Evolutionary conservation across 2,329 filamentous ascomycete species (phyloP).

Genomic region (Aspergillus fijiensis): DNA sequence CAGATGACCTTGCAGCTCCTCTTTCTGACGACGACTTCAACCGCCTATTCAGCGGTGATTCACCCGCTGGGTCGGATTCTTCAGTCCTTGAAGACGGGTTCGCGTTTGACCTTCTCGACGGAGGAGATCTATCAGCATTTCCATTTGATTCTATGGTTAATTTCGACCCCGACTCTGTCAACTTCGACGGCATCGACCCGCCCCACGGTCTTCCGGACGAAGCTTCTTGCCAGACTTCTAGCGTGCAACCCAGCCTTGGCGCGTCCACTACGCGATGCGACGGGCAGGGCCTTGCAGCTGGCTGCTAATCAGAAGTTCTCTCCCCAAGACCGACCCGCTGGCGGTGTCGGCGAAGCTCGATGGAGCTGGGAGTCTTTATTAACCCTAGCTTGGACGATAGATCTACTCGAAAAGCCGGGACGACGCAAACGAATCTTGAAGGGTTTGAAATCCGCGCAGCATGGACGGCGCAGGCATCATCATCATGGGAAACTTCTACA

Average conservation of each 20-base stretch:
- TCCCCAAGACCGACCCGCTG: slow-evolving; percentile 35
- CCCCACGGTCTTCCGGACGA: slow-evolving; percentile 51
- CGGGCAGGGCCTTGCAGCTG: slow-evolving; percentile 54
- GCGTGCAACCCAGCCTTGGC: slow-evolving; percentile 55
- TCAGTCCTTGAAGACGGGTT: slow-evolving; percentile 73
- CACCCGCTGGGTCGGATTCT: slow-evolving; percentile 69
- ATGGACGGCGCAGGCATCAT: slow-evolving; percentile 31
- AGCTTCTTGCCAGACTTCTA: slow-evolving; percentile 51
- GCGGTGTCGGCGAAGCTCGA: slow-evolving; percentile 32
- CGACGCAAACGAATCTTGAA: slow-evolving; percentile 29
- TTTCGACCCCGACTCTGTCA: slow-evolving; percentile 53
- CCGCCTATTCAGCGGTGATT: slow-evolving; percentile 60
- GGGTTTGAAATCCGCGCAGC: slow-evolving; percentile 29
- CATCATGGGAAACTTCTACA: slow-evolving; percentile 32
- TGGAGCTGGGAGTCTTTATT: slow-evolving; percentile 47
- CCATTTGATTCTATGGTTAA: slow-evolving; percentile 56
- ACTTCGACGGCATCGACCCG: slow-evolving; percentile 44
- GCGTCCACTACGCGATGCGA: slow-evolving; percentile 55
- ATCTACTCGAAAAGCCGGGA: slow-evolving; percentile 43
- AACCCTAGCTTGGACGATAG: slow-evolving; percentile 48
- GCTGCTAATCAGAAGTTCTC: slow-evolving; percentile 46
- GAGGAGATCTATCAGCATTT: slow-evolving; percentile 51
- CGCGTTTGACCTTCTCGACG: slow-evolving; percentile 66
- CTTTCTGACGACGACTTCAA: slow-evolving; percentile 68
- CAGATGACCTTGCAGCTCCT: slow-evolving; percentile 63